phyloP scores from a whole-genome alignment of 1,284 basidiomycete genomes.

The Trametes versicolor region DNA sequence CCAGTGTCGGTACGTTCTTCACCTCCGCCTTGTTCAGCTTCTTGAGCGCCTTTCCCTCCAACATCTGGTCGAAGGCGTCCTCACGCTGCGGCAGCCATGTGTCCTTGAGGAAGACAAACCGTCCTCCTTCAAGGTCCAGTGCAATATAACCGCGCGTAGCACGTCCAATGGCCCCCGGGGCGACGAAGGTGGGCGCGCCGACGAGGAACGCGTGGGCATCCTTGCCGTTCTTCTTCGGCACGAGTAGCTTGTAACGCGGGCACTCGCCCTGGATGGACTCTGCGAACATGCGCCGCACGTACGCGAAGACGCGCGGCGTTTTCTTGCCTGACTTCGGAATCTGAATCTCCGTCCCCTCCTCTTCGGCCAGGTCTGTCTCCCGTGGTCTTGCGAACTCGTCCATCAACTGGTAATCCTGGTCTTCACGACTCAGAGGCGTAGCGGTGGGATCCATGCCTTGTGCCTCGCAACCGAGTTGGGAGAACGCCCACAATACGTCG shows the following conservation, averaged over 20 bases:
- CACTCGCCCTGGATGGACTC: background rate
- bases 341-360: background rate
- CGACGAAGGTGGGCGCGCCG: conserved; percentile 16
- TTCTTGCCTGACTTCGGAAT: background rate
- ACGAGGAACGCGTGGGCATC: conserved; percentile 16
- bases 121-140: conserved; percentile 8
- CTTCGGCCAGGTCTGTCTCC: background rate
- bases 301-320: conserved; percentile 7
- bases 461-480: conserved; percentile 3
- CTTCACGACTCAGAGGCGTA: background rate
- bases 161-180: conserved; percentile 12
- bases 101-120: conserved; percentile 31
- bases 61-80: background rate
- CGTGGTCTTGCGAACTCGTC: background rate
- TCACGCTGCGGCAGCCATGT: conserved; percentile 20
- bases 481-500: conserved; percentile 30
- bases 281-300: conserved; percentile 20
- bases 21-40: conserved; percentile 14
- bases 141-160: conserved; percentile 28
- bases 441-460: conserved; percentile 28
- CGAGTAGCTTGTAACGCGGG: conserved; percentile 10
- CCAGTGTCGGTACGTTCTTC: conserved; percentile 23
- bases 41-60: conserved; percentile 24
- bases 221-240: conserved; percentile 4
- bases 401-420: conserved; percentile 19